Base-by-base conservation (phyloP, 2,329 filamentous ascomycete species). In the Monosporascus sp. region DNA sequence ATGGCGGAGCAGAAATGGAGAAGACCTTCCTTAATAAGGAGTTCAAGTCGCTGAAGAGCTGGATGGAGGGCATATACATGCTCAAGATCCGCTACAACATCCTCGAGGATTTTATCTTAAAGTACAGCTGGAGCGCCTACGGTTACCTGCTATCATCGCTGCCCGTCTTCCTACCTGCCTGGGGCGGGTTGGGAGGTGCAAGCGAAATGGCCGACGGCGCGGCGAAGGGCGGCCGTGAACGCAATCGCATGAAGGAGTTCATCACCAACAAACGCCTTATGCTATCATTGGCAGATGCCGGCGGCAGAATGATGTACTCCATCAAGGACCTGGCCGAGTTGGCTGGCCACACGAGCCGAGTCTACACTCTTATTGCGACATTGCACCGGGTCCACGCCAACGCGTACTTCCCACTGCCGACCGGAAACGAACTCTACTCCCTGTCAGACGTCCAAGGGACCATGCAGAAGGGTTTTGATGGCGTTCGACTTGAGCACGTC, bases 181-280 rank as follows among this genome's bases (percentile, higher is more conserved):
- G 94, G 90, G 92, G 91, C 51, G 93, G 94, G 31, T 72, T 93
- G 36, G 90, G 87, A 46, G 89, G 88, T 39, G 79, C 80, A 17
- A 74, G 85, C 51, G 89, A 96, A 70, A 76, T 89, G 62, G 71
- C 79, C 2, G 79, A 78, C 25, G 65, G 65, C 42, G 67, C 69
- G 24, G 74, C 74, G 18, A 80, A 74, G 57, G 77, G 77, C 27
- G 80, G 82, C 27, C 82, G 88, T 27, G 90, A 96, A 69, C 83
- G 89, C 47, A 85, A 86, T 52, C 89, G 95, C 41, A 99, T 97
- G 90, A 94, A 95, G 74, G 90, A 96, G 36, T 99, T 99, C 72
- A 97, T 99, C 72, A 99, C 94, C 14, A 99, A 99, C 74, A 97
- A 99, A 72, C 85, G 94, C 5, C 85, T 99, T 39, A 97, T 99